phyloP scores from a whole-genome alignment of 306 rosid genomes.

The Styphnolobium japonicum region DNA sequence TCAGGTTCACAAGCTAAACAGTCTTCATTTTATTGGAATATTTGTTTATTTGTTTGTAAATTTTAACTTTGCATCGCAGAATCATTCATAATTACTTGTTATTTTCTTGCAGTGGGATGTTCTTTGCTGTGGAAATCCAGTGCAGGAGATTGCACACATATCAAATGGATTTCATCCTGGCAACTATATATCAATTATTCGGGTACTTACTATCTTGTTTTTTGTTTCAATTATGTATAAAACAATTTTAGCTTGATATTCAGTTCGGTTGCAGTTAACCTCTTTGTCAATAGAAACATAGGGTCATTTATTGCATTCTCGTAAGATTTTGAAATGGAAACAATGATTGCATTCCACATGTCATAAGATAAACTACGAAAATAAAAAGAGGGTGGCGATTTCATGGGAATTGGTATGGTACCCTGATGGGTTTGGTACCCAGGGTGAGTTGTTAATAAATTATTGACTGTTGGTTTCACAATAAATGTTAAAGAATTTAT shows the following conservation, averaged over 20 bases:
- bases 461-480: too few species aligned
- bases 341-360: neutral
- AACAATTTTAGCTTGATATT: neutral
- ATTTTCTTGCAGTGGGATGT: constrained; percentile 60
- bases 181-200: constrained; percentile 46
- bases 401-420: too few species aligned
- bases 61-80: neutral
- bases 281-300: neutral
- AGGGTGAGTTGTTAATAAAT: too few species aligned
- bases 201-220: constrained; percentile 38
- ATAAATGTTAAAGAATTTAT: too few species aligned
- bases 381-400: too few species aligned
- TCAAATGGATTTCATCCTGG: constrained; percentile 45
- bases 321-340: neutral
- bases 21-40: neutral
- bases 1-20: constrained; percentile 40
- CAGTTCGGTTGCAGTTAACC: neutral
- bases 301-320: neutral
- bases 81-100: neutral
- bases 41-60: neutral
- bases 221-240: neutral
- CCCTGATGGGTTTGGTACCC: too few species aligned
- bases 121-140: constrained; percentile 32
- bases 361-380: neutral
- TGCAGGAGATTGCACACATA: constrained; percentile 42